Conservation (phyloP, 2,329 filamentous ascomycete species). For the Lachnellula cervina region DNA sequence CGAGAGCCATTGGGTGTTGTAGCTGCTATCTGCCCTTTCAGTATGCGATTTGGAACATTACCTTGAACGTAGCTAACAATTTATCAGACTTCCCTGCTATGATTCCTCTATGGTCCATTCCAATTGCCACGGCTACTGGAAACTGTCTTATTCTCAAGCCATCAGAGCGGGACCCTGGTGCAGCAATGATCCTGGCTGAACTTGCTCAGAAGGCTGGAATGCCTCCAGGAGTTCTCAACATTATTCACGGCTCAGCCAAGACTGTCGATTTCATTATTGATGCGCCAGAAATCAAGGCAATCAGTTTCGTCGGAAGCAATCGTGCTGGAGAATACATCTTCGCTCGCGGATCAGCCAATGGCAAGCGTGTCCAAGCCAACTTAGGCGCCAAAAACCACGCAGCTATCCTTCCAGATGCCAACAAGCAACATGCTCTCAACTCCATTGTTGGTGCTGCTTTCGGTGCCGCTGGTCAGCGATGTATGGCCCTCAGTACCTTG, state of each 20-base stretch:
- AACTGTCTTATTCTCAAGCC: constrained; percentile 85
- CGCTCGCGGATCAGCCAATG: constrained; percentile 70
- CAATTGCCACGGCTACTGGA: constrained; percentile 75
- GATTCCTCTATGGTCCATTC: constrained; percentile 90
- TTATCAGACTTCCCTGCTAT: constrained; percentile 76
- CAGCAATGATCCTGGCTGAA: constrained; percentile 80
- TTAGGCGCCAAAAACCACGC: constrained; percentile 87
- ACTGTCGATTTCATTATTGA: constrained; percentile 85
- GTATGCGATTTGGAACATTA: constrained; percentile 41
- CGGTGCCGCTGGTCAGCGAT: constrained; percentile 77
- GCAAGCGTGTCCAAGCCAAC: constrained; percentile 85
- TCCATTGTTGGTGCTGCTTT: constrained; percentile 80
- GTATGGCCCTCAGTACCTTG: constrained; percentile 79
- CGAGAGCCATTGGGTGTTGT: constrained; percentile 76
- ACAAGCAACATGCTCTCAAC: constrained; percentile 86
- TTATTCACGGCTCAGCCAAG: constrained; percentile 74
- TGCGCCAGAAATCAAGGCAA: constrained; percentile 77
- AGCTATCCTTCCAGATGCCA: constrained; percentile 76
- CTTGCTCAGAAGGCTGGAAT: constrained; percentile 76
- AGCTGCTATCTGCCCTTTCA: constrained; percentile 83
- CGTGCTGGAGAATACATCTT: constrained; percentile 88
- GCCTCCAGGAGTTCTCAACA: constrained; percentile 75
- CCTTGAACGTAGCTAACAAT: constrained; percentile 10
- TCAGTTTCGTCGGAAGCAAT: constrained; percentile 83
- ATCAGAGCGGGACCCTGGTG: constrained; percentile 78